Evolutionary conservation across 2,329 filamentous ascomycete species (phyloP), one percentile per base, ranked within the genome.

Genomic region (Cryphonectria radicalis): DNA sequence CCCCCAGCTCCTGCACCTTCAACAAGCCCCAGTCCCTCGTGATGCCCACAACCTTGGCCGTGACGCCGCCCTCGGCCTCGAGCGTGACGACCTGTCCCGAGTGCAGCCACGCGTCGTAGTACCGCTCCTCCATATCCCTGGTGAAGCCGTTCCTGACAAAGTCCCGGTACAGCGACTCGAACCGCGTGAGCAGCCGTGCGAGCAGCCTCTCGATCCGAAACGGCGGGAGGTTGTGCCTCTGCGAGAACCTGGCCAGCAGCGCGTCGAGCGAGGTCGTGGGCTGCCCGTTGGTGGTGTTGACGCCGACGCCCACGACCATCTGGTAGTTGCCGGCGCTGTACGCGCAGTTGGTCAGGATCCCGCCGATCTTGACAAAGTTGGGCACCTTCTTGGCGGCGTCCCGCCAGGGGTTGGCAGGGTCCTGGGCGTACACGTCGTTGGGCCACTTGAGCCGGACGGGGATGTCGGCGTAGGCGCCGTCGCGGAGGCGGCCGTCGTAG

Each of bases 401-500:
- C 25, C 42, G 59, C 64, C 66, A 71, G 25, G 71, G 71, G 25
- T 43, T 85, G 68, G 81, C 83, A 7, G 88, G 92, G 77, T 94
- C 91, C 32, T 89, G 84, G 46, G 43, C 81, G 91, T 90, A 95
- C 69, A 99, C 93, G 78, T 99, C 96, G 77, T 99, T 99, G 14
- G 96, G 96, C 96, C 96, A 99, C 81, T 99, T 99, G 43, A 99
- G 83, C 79, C 93, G 94, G 57, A 99, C 87, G 0, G 93, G 93
- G 5, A 98, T 80, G 0, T 89, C 84, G 7, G 89, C 85, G 80
- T 97, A 98, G 10, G 63, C 63, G 40, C 69, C 71, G 4, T 28
- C 63, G 19, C 43, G 19, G 37, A 46, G 19, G 13, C 40, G 25
- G 66, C 60, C 67, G 65, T 91, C 94, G 78, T 98, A 98, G 37